Percentiles rank a stretch among this genome's conserved stretches.
phyloP scores from a whole-genome alignment of 768 basidiomycete species.

The Tylopilus subfusipes region DNA sequence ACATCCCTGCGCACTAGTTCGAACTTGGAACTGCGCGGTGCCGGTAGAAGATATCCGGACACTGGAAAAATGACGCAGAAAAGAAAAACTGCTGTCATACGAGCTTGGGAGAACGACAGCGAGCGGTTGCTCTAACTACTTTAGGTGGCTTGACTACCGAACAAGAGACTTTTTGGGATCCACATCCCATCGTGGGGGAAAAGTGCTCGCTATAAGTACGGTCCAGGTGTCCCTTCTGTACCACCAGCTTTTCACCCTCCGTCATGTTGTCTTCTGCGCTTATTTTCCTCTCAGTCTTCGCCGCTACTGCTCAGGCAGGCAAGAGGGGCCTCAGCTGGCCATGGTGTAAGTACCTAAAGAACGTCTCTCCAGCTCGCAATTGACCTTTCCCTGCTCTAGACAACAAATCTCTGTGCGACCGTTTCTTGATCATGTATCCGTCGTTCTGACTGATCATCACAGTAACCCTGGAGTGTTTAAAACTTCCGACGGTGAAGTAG shows the following conservation, averaged over 20 bases:
- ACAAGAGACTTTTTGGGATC: too few relatives aligned
- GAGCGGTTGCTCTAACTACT: too few relatives aligned
- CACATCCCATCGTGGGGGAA: neutral
- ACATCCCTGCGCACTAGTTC: too few relatives aligned
- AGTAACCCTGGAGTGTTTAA: slow-evolving; percentile 31
- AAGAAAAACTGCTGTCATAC: too few relatives aligned
- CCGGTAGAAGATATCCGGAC: neutral
- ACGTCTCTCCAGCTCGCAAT: neutral
- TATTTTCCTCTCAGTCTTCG: slow-evolving; percentile 18
- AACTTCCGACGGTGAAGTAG: slow-evolving; percentile 31
- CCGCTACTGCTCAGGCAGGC: slow-evolving; percentile 29
- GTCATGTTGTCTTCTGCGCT: slow-evolving; percentile 22
- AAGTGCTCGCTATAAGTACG: slow-evolving; percentile 14
- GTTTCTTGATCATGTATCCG: neutral
- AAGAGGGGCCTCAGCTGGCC: slow-evolving; percentile 39
- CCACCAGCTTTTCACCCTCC: neutral
- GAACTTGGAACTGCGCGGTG: neutral
- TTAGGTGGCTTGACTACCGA: too few relatives aligned
- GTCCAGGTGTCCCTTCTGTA: neutral
- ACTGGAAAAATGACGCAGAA: neutral
- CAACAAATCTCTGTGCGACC: slow-evolving; percentile 30
- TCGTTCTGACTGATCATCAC: slow-evolving; percentile 3
- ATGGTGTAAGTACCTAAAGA: slow-evolving; percentile 24
- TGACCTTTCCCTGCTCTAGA: slow-evolving; percentile 15
- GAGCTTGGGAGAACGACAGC: too few relatives aligned